These are phyloP conservation scores for Arabidopsis hybrid DNA, from an alignment of 441 rosid genomes.

Conservation along the genomic window DNA sequence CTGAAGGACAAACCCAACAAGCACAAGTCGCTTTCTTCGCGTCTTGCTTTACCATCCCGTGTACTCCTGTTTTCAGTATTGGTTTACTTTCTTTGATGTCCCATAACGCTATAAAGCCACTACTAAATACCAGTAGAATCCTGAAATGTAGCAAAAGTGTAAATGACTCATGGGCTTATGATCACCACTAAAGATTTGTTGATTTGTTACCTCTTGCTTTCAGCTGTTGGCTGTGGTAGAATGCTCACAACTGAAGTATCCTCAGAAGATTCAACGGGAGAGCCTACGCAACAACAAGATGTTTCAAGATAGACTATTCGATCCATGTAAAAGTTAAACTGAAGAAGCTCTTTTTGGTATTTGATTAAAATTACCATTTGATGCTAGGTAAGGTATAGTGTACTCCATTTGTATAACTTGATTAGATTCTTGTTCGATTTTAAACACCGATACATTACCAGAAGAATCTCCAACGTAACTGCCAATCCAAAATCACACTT, in stretches of 20 bases:
- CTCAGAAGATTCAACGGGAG: conserved; percentile 55
- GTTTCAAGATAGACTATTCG: not conserved
- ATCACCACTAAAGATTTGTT: not conserved
- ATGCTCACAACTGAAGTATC: conserved; percentile 65
- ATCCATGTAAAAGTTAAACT: not conserved
- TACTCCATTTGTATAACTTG: conserved; percentile 66
- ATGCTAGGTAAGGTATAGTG: conserved; percentile 70
- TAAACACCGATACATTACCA: conserved; percentile 77
- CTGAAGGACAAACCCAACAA: conserved; percentile 87
- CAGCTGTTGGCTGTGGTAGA: conserved; percentile 81
- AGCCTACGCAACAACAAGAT: conserved; percentile 50
- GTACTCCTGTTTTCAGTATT: conserved; percentile 65
- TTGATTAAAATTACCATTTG: conserved; percentile 62
- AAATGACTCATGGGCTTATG: not conserved
- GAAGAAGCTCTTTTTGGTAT: not conserved
- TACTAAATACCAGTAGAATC: conserved; percentile 76
- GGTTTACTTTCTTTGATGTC: conserved; percentile 74
- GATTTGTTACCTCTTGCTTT: conserved; percentile 73
- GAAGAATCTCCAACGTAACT: conserved; percentile 84
- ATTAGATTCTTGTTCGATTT: conserved; percentile 61
- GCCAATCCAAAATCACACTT: conserved; percentile 38
- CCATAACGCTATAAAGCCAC: conserved; percentile 77
- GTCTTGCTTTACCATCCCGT: conserved; percentile 59
- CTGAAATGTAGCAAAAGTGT: conserved; percentile 49
- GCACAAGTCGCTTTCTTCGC: conserved; percentile 78